Evolutionary conservation across 2,329 filamentous ascomycete genomes (phyloP), one percentile per base, ranked within the genome.

Genomic region (Rhinocladiella similis): DNA sequence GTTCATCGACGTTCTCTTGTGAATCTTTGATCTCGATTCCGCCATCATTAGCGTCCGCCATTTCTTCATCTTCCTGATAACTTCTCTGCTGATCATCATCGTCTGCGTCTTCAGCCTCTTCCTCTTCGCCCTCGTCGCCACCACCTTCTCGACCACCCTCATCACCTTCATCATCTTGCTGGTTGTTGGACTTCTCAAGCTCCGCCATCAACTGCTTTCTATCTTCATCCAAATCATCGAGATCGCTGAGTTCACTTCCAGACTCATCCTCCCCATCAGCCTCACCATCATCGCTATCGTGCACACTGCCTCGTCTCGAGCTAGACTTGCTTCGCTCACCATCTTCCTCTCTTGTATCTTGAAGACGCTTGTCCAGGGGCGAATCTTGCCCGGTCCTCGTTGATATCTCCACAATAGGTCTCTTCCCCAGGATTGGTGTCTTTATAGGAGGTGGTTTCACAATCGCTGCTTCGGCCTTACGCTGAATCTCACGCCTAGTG

Each of bases 231-330:
- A 85, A 81, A 54, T 83, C 83, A 39, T 57, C 56, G 12, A 60
- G 49, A 16, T 60, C 61, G 38, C 59, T 63, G 2, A 61, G 48
- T 25, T 63, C 61, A 47, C 59, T 63, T 16, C 50, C 61, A 7
- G 57, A 56, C 18, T 59, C 50, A 16, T 60, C 53, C 33, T 80
- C 81, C 3, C 80, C 72, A 22, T 83, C 77, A 3, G 85, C 80
- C 59, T 89, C 86, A 50, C 84, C 84, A 60, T 88, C 85, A 0
- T 83, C 85, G 39, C 81, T 86, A 58, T 87, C 84, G 57, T 86
- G 82, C 6, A 85, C 72, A 57, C 83, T 89, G 5, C 80, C 82
- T 0, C 79, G 77, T 5, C 80, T 78, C 54, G 83, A 85, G 48
- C 76, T 83, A 29, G 75, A 70, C 16, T 69, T 70, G 43, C 70